Base-by-base conservation (phyloP, 306 rosid species). In the Rubus parviflorus region DNA sequence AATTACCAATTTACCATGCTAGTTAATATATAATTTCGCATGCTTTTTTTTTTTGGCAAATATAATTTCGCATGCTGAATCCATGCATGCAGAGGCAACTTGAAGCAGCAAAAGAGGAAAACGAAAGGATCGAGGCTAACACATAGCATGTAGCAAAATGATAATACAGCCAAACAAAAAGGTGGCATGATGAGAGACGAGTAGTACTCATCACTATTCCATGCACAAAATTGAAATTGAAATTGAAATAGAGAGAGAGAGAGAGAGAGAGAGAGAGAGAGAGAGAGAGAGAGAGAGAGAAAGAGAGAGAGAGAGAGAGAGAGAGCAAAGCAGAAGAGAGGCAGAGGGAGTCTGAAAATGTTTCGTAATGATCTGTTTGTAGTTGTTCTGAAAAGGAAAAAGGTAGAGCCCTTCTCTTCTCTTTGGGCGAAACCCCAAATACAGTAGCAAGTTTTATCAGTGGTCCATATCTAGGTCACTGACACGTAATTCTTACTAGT, bases 361-460 rank as follows among this genome's bases (percentile, higher is more conserved):
- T 63, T 38, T 67, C 40, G 85, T 51, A 75, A 81, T 77, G 7
- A 83, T 81, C 80, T 82, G 88, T 83, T 84, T 80, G 90, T 79
- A 84, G 85, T 66, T 86, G 85, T 51, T 87, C 89, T 85, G 89
- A 83, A 91, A 91, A 93, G 82, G 87, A 53, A 88, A 91, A 93
- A 79, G 81, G 73, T 66, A 77, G 68, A 87, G 80, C 70, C 79
- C 84, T 81, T 69, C 76, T 78, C 86, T 80, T 66, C 74, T 79
- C 87, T 83, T 84, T 77, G 90, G 89, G 95, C 81, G 92, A 84
- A 88, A 82, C 88, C 91, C 95, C 86, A 93, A 85, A 89, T 85
- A 80, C 87, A 85, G 91, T 74, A 77, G 83, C 57, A 41, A 22
- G 37, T 47, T 16, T 49, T 76, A 57, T 73, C 81, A 80, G 89